These are phyloP conservation scores for Prunus mongolica DNA, from an alignment of 306 rosid genomes.

Conservation along the genomic window DNA sequence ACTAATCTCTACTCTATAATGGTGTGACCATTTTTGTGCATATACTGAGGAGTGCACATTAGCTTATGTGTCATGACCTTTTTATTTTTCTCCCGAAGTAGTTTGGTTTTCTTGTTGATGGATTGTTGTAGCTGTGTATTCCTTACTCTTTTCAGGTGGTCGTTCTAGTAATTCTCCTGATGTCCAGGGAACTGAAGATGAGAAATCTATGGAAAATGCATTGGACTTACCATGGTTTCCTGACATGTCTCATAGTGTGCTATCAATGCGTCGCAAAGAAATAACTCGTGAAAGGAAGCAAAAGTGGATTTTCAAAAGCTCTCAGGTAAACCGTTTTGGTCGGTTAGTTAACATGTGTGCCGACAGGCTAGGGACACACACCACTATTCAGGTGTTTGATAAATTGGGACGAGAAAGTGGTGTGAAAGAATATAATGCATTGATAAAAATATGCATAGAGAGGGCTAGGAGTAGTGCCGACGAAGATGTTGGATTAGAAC, in stretches of 20 bases:
- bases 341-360: conserved; percentile 40
- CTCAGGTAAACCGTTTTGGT: conserved; percentile 41
- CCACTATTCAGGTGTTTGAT: conserved; percentile 42
- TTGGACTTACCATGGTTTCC: conserved; percentile 42
- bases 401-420: conserved; percentile 58
- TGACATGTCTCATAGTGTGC: conserved; percentile 11
- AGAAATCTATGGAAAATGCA: conserved; percentile 22
- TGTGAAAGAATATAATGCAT: conserved; percentile 46
- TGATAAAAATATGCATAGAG: conserved; percentile 51
- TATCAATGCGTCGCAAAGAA: conserved; percentile 34
- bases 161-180: conserved; percentile 21
- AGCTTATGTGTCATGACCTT: background rate
- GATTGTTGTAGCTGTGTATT: conserved; percentile 6
- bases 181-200: conserved; percentile 26
- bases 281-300: conserved; percentile 53
- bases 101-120: conserved; percentile 14
- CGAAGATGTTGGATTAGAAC: conserved; percentile 45
- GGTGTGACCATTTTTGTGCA: background rate
- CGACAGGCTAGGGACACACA: conserved; percentile 45
- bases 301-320: conserved; percentile 31
- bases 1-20: background rate
- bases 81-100: background rate
- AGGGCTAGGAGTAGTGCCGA: conserved; percentile 49
- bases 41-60: background rate
- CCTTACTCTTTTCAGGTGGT: conserved; percentile 36